Base-by-base conservation (phyloP, 108 stramenopile genomes). In the Cyclotella choctawhatcheeana region DNA sequence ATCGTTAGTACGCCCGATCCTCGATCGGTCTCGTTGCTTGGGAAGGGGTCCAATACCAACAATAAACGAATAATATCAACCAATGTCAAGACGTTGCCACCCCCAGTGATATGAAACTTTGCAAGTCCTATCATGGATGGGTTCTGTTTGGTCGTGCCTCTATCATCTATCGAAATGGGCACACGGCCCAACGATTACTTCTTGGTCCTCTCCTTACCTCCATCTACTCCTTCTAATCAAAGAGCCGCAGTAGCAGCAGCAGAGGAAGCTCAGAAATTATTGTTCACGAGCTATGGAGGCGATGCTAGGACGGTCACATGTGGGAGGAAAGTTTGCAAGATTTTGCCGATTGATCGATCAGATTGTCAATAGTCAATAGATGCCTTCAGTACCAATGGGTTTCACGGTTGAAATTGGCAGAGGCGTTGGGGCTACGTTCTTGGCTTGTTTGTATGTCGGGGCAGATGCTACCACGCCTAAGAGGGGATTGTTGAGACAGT, bases 121-220 rank as follows among this genome's bases (percentile, higher is more conserved):
- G 76, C 87, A 0, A 76, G 82, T 54, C 93, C 93, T 5, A 95
- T 95, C 0, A 83, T 72, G 17, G 93, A 95, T 74, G 93, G 93
- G 16, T 86, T 87, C 25, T 95, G 93, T 55, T 25, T 92, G 22
- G 85, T 89, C 21, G 83, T 95, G 44, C 81, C 93, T 5, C 54
- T 95, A 10, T 69, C 89, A 25, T 88, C 88, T 0, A 83, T 95
- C n/a, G 93, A 94, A 68, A 89, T 94, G 7, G 93, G 93, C 17
- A 91, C 85, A 14, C 86, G 90, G n/a, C 93, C 91, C 37, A 95
- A 92, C 67, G 91, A 95, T 83, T 95, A 76, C 73, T 95, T 95
- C 67, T 52, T 72, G 2, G 58, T 95, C 52, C 69, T 81, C 27
- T 35, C 84, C 3, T 66, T 88, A 30, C 79, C 64, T 13, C 44